phyloP scores from a whole-genome alignment of 2,329 filamentous ascomycete species.

The Paramyrothecium sp. region DNA sequence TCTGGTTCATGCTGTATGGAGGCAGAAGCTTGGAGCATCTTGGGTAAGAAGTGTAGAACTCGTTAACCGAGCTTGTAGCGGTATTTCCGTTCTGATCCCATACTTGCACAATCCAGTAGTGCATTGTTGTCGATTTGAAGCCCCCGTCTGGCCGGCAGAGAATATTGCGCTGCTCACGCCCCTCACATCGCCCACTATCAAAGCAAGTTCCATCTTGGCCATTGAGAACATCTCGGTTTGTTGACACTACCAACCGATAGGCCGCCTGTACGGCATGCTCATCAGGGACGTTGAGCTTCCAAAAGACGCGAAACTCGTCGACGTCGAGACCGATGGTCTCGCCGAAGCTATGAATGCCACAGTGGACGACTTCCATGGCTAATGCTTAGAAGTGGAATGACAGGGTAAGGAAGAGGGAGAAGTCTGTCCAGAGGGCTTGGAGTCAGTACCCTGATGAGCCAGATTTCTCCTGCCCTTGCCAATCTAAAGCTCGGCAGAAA shows the following conservation, averaged over 20 bases:
- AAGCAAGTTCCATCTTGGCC: constrained; percentile 4
- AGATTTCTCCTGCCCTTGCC: too few relatives aligned
- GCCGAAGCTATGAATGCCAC: constrained; percentile 36
- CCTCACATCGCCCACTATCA: constrained; percentile 16
- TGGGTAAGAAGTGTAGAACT: constrained; percentile 38
- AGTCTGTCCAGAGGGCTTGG: too few relatives aligned
- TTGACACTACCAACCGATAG: constrained; percentile 19
- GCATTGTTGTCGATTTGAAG: constrained; percentile 31
- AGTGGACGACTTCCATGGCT: constrained; percentile 24
- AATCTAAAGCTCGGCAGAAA: background rate
- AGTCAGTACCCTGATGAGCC: too few relatives aligned
- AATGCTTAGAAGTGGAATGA: background rate
- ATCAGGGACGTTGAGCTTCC: constrained; percentile 25
- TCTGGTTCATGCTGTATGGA: constrained; percentile 40
- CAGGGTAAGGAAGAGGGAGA: background rate
- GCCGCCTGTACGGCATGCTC: constrained; percentile 27
- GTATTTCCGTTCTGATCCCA: constrained; percentile 30
- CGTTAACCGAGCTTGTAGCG: constrained; percentile 22
- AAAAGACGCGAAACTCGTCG: constrained; percentile 33
- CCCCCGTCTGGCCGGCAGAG: constrained; percentile 22
- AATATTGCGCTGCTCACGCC: constrained; percentile 17
- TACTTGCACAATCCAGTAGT: constrained; percentile 33
- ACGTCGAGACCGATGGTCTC: constrained; percentile 36
- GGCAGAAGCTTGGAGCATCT: constrained; percentile 29
- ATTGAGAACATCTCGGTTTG: background rate